Base-by-base conservation (phyloP, 352 stramenopile genomes). In the Globisporangium viniferum region DNA sequence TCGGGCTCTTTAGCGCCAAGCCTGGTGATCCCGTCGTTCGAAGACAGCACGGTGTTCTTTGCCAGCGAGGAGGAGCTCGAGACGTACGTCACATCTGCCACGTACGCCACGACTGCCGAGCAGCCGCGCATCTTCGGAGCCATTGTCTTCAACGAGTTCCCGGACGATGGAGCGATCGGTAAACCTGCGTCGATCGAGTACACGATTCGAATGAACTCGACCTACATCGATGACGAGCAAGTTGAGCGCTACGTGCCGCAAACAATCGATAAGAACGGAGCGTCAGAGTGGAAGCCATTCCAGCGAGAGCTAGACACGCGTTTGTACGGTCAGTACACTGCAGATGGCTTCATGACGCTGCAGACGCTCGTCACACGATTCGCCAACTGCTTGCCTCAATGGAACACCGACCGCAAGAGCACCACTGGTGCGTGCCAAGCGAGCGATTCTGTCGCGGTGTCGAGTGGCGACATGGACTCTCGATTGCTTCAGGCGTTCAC, bases 281-380 rank as follows among this genome's bases (percentile, higher is more conserved):
- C 69, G 0, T 65, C 66, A 2, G 66, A 53, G 24, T 82, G 68
- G 70, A 24, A 74, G 0, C 36, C 56, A n/a, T 72, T 74, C 12
- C 69, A 80, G 44, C 58, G 65, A 20, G 41, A 68, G 6, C 58
- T 78, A 33, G 59, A 77, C 4, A 76, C 70, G 27, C 35, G 48
- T 5, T 15, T 24, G 14, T 77, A 80, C 55, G 51, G 67, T 20
- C 68, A 72, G 54, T 84, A 84, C 41, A 59, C 74, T 1, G 29
- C 56, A 4, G 61, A 59, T 6, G 77, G 77, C 54, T 84, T 84
- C 69, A 78, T 82, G 73, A 84, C 77, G 31, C 63, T 82, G 53
- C 77, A 84, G 59, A 84, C 77, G 39, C 70, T 80, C n/a, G 75
- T 84, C 33, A 69, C 77, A 5, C 77, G 77, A 31, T 84, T 84